Evolutionary conservation across 495 filamentous ascomycete species (phyloP).

Genomic region (Tuber melanosporum): DNA sequence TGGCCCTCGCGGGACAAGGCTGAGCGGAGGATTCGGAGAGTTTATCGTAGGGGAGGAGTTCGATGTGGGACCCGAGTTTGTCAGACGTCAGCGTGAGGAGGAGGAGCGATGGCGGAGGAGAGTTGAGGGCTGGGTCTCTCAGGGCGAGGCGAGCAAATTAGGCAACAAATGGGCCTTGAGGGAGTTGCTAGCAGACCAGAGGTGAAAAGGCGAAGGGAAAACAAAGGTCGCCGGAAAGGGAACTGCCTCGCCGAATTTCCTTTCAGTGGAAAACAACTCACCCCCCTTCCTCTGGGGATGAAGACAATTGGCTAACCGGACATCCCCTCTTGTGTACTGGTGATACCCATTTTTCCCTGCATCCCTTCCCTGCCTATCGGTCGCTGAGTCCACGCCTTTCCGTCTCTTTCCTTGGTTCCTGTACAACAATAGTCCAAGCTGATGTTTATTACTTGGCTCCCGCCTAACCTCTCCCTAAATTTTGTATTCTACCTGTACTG

Average conservation of each 20-base stretch:
- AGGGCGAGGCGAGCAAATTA: slow-evolving; percentile 23
- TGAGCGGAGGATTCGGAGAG: slow-evolving; percentile 39
- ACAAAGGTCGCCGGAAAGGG: slow-evolving; percentile 1
- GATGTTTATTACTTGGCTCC: neutral
- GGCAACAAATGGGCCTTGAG: slow-evolving; percentile 38
- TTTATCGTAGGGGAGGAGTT: slow-evolving; percentile 83
- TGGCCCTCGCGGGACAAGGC: slow-evolving; percentile 30
- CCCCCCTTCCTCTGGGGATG: neutral
- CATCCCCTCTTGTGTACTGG: neutral
- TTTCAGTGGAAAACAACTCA: neutral
- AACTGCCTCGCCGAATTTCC: neutral
- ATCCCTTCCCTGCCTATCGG: neutral
- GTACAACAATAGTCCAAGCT: slow-evolving; percentile 3
- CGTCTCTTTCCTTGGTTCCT: neutral
- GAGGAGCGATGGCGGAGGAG: slow-evolving; percentile 84
- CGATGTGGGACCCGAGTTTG: slow-evolving; percentile 91
- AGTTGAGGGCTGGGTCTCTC: slow-evolving; percentile 65
- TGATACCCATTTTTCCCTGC: neutral
- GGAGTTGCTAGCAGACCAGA: slow-evolving; percentile 28
- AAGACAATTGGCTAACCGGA: neutral
- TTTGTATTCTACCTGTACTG: slow-evolving; percentile 14
- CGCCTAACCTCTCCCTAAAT: neutral
- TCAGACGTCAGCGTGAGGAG: slow-evolving; percentile 78
- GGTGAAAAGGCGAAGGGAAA: slow-evolving; percentile 10
- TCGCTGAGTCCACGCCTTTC: neutral